phyloP scores from a whole-genome alignment of 805 yeast genomes.

The Suhomyces canberraensis region DNA sequence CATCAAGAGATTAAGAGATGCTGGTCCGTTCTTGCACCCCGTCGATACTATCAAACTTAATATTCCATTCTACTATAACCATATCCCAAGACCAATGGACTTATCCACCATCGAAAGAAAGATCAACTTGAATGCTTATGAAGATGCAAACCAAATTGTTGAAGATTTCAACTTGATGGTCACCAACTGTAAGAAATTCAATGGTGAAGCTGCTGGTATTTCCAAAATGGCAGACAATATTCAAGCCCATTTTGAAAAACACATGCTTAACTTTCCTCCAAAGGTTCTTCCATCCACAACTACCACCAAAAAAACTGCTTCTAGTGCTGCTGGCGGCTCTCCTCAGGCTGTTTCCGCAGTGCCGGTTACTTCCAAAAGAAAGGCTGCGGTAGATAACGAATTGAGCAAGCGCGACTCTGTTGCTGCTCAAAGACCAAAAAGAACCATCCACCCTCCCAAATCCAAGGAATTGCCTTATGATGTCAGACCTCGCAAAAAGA shows the following conservation, averaged over 20 bases:
- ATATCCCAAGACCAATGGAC: conserved; percentile 88
- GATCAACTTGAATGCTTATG: conserved; percentile 66
- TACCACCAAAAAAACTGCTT: conserved; percentile 2
- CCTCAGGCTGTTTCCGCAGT: conserved; percentile 7
- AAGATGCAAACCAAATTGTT: conserved; percentile 60
- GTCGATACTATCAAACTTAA: conserved; percentile 87
- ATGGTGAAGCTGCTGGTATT: conserved; percentile 79
- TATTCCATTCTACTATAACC: conserved; percentile 86
- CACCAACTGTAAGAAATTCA: conserved; percentile 74
- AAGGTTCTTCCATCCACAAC: conserved; percentile 24
- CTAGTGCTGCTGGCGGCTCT: conserved; percentile 14
- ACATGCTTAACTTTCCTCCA: conserved; percentile 87
- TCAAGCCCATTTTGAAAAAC: conserved; percentile 90
- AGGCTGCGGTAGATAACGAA: conserved; percentile 51
- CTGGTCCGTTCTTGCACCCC: conserved; percentile 83
- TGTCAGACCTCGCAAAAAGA: conserved; percentile 86
- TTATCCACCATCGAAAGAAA: conserved; percentile 85
- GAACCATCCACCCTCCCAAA: conserved; percentile 95
- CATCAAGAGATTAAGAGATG: conserved; percentile 86
- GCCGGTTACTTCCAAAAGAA: conserved; percentile 22
- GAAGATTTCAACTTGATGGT: conserved; percentile 86
- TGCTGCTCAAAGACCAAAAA: conserved; percentile 84
- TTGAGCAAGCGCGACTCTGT: conserved; percentile 52
- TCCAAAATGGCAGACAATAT: conserved; percentile 89
- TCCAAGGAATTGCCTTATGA: conserved; percentile 92